Conservation (phyloP, 1,139 yeast genomes). For the Kodamaea derodonti region DNA sequence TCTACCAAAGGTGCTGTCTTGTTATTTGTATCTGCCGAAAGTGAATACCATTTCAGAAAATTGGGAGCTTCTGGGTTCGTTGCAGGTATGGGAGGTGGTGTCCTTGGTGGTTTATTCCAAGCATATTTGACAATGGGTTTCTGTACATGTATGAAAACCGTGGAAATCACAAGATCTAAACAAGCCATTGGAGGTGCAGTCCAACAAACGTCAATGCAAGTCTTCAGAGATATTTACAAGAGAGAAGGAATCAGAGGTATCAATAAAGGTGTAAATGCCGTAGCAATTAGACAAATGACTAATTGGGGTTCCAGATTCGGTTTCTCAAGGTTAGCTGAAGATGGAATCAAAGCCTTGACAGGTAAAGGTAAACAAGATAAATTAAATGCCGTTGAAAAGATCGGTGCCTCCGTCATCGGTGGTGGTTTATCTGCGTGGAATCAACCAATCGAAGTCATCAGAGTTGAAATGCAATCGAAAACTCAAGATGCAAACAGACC, state of each 20-base stretch:
- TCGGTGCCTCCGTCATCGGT: constrained; percentile 84
- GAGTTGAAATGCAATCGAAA: constrained; percentile 97
- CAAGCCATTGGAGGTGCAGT: constrained; percentile 63
- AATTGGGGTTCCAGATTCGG: constrained; percentile 99
- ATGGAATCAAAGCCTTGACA: constrained; percentile 60
- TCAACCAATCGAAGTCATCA: constrained; percentile 95
- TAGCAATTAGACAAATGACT: constrained; percentile 96
- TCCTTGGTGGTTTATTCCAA: constrained; percentile 92
- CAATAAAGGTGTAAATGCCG: constrained; percentile 98
- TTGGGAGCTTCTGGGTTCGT: constrained; percentile 69
- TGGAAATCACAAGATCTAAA: constrained; percentile 88
- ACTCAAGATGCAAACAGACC: constrained; percentile 94
- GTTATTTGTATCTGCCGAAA: constrained; percentile 87
- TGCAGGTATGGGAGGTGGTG: constrained; percentile 93
- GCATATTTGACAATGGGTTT: constrained; percentile 96
- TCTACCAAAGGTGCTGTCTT: constrained; percentile 98
- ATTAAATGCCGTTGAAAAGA: constrained; percentile 73
- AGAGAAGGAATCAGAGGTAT: constrained; percentile 91
- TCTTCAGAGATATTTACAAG: constrained; percentile 75
- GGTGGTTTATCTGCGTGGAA: constrained; percentile 99
- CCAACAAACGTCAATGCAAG: constrained; percentile 78
- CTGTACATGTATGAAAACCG: constrained; percentile 97
- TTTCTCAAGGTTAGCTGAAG: constrained; percentile 87
- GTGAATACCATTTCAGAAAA: constrained; percentile 69
- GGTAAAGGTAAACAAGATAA: constrained; percentile 61